Conservation (phyloP, 2,329 filamentous ascomycete species). For the Alternaria viburni region DNA sequence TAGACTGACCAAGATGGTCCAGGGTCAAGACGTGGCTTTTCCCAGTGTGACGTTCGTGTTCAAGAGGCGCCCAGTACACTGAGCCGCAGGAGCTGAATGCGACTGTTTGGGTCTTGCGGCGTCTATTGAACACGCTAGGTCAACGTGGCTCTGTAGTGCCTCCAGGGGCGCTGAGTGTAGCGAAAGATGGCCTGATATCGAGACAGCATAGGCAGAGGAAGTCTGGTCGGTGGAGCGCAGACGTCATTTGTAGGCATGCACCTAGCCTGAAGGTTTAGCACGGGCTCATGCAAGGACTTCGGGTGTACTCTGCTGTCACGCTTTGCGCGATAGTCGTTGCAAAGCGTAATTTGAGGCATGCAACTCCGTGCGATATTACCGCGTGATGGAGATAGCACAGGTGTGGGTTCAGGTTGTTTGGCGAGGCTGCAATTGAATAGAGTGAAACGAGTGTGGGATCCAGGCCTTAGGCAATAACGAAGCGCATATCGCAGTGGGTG, state of each 20-base stretch:
- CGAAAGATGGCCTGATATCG: not conserved
- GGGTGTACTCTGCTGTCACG: not conserved
- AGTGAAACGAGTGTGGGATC: slow-evolving; percentile 8
- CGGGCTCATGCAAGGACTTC: not conserved
- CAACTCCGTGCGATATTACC: not conserved
- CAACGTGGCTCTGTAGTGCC: slow-evolving; percentile 2
- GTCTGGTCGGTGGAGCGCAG: not conserved
- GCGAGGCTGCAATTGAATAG: not conserved
- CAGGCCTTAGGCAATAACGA: not conserved
- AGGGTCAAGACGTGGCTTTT: not conserved
- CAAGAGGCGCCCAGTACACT: not conserved
- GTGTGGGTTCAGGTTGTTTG: not conserved
- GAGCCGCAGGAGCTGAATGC: not conserved
- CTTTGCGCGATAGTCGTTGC: not conserved
- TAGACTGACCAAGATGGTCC: not conserved
- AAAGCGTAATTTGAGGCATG: not conserved
- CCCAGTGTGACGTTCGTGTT: not conserved
- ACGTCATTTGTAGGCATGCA: not conserved
- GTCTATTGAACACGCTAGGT: not conserved
- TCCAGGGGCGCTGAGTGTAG: not conserved
- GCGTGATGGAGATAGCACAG: slow-evolving; percentile 1
- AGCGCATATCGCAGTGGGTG: not conserved
- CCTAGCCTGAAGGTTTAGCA: not conserved
- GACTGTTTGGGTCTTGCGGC: not conserved
- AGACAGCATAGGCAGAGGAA: not conserved